Evolutionary conservation across 1,139 yeast genomes (phyloP).

Genomic region (Debaryomyces robertsiae): DNA sequence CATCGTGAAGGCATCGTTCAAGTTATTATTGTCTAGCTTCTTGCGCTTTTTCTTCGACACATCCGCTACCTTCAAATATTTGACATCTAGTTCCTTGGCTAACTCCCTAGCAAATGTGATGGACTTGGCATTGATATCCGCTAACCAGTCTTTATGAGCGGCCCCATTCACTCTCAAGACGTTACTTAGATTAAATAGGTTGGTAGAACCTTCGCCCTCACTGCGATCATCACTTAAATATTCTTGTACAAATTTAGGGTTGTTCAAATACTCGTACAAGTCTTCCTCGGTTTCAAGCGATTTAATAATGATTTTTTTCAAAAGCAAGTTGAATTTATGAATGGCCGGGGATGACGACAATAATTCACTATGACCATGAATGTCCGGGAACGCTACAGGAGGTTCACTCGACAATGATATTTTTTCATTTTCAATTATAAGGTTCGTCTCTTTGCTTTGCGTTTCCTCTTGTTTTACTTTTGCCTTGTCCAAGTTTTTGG

Average conservation of each 20-base stretch:
- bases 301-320: conserved; percentile 27
- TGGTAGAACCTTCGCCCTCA: conserved; percentile 19
- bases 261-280: conserved; percentile 24
- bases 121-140: conserved; percentile 17
- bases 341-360: conserved; percentile 34
- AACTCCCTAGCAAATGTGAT: conserved; percentile 21
- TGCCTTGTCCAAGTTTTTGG: conserved; percentile 26
- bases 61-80: conserved; percentile 21
- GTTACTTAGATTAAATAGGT: conserved; percentile 35
- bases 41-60: conserved; percentile 20
- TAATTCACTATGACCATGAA: conserved; percentile 12
- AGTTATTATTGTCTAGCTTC: conserved; percentile 12
- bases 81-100: conserved; percentile 21
- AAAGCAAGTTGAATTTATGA: conserved; percentile 29
- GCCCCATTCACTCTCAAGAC: conserved; percentile 25
- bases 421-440: conserved; percentile 18
- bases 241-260: conserved; percentile 30
- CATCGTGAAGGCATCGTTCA: conserved; percentile 2
- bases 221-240: conserved; percentile 24
- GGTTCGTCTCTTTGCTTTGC: not conserved
- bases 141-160: conserved; percentile 22
- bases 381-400: conserved; percentile 6
- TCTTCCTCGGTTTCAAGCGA: conserved; percentile 28
- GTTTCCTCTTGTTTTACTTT: conserved; percentile 2
- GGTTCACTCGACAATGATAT: conserved; percentile 10